Percentiles rank a stretch among this genome's conserved stretches.
phyloP scores from a whole-genome alignment of 208 protist species.

The Acanthamoeba divionensis region DNA sequence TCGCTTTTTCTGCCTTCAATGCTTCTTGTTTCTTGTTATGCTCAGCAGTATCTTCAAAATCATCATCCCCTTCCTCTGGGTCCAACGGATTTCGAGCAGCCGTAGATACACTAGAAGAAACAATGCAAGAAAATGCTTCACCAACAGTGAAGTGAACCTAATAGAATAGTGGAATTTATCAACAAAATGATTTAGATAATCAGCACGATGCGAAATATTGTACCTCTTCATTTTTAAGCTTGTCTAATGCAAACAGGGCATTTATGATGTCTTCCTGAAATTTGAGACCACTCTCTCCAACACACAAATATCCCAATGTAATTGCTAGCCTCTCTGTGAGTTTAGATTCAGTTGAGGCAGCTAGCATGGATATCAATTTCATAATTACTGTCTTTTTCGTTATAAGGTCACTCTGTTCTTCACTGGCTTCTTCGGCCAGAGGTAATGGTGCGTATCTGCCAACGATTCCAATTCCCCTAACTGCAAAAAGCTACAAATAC shows the following conservation, averaged over 20 bases:
- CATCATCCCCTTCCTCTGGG: background rate
- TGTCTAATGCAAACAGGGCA: conserved; percentile 14
- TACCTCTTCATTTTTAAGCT: conserved; percentile 47
- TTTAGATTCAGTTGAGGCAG: background rate
- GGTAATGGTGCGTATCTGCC: conserved; percentile 12
- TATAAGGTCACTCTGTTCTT: background rate
- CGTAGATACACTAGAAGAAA: background rate
- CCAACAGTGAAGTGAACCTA: conserved; percentile 35
- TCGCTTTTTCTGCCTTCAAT: background rate
- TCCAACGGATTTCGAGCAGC: background rate
- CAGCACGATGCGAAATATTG: too few species aligned
- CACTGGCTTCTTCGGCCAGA: background rate
- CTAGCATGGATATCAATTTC: conserved; percentile 25
- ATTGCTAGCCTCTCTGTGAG: conserved; percentile 18
- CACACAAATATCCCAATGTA: conserved; percentile 29
- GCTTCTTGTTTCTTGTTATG: background rate
- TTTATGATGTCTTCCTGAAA: background rate
- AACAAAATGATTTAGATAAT: too few species aligned
- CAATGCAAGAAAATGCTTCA: conserved; percentile 29
- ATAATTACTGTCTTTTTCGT: background rate
- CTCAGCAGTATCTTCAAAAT: background rate
- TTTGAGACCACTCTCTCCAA: background rate
- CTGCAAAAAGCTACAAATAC: background rate
- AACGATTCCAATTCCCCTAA: background rate
- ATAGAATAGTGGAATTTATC: too few species aligned